These are phyloP conservation scores for Trypanosoma boissoni DNA, from an alignment of 208 protist species.

Conservation along the genomic window DNA sequence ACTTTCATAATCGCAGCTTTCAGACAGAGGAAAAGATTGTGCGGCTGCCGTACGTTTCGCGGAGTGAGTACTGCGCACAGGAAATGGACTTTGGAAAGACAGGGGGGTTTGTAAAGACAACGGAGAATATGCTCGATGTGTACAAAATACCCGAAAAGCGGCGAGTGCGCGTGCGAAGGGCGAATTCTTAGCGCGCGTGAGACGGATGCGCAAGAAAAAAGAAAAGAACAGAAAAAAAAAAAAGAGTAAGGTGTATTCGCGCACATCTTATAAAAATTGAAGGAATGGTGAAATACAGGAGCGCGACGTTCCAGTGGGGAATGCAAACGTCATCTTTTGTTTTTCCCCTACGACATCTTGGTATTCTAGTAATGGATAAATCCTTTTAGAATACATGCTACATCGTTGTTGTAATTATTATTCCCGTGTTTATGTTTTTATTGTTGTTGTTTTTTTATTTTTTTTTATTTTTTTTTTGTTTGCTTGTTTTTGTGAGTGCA, in stretches of 20 bases:
- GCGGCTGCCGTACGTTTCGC: constrained; percentile 58
- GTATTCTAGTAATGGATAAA: no score
- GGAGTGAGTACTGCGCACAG: constrained; percentile 33
- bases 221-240: constrained; percentile 3
- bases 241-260: background rate
- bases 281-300: no score
- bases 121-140: constrained; percentile 26
- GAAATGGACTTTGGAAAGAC: constrained; percentile 18
- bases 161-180: constrained; percentile 10
- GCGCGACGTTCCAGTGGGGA: background rate
- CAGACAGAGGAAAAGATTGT: constrained; percentile 64
- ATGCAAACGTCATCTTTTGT: background rate
- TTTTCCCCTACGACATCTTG: no score
- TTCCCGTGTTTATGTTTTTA: background rate
- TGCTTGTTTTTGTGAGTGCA: constrained; percentile 6
- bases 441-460: constrained; percentile 1
- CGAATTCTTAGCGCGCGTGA: background rate
- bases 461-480: constrained; percentile 3
- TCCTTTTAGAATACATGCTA: no score
- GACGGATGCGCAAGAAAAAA: background rate
- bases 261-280: background rate
- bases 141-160: constrained; percentile 19
- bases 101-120: constrained; percentile 21
- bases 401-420: constrained; percentile 4
- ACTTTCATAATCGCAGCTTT: constrained; percentile 69